These are phyloP conservation scores for Jatropha podagrica DNA, from an alignment of 441 rosid genomes.

Conservation along the genomic window DNA sequence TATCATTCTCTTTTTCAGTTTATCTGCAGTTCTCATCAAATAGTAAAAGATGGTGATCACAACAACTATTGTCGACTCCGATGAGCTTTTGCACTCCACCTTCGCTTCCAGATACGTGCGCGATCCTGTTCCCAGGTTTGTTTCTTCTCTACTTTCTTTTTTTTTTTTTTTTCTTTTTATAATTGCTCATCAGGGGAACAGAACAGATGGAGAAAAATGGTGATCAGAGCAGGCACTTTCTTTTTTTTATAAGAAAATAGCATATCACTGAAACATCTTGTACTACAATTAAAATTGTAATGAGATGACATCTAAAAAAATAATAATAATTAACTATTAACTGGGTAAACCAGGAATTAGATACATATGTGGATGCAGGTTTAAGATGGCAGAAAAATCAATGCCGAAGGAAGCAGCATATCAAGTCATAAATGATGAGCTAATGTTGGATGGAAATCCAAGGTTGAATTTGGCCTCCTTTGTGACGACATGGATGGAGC, in stretches of 20 bases:
- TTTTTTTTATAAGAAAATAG: no score
- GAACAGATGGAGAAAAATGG: no score
- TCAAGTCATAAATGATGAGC: conserved; percentile 72
- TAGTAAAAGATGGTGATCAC: conserved; percentile 40
- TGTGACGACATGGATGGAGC: conserved; percentile 93
- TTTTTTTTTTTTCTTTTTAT: neutral
- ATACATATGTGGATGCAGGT: conserved; percentile 31
- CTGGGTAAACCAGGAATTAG: no score
- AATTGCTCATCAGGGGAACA: neutral
- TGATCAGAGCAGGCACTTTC: no score
- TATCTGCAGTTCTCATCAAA: no score
- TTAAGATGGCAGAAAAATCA: conserved; percentile 54
- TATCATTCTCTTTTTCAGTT: no score
- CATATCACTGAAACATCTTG: no score
- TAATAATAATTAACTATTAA: no score
- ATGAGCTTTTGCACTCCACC: conserved; percentile 46
- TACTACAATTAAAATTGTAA: no score
- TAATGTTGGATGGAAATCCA: conserved; percentile 87
- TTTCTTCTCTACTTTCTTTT: neutral
- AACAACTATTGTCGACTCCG: conserved; percentile 31
- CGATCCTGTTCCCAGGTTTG: conserved; percentile 47
- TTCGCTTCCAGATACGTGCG: conserved; percentile 75
- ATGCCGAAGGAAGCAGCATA: conserved; percentile 83
- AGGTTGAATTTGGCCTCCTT: conserved; percentile 82
- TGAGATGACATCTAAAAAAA: no score